These are phyloP conservation scores for Gaultheria prostrata DNA, from an alignment of 148 eudicot species.

Conservation along the genomic window DNA sequence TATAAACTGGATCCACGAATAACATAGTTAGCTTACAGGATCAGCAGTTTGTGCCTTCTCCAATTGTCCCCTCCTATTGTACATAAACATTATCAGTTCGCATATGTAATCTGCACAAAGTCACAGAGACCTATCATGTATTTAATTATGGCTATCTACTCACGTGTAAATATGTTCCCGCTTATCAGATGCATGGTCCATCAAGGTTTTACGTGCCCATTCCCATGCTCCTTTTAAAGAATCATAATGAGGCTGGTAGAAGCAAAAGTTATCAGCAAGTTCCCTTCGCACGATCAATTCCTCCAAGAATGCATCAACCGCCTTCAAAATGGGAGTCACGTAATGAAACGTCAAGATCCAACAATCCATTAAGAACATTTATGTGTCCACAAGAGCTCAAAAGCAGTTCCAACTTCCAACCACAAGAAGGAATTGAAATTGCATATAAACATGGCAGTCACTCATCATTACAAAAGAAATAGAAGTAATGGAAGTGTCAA, in stretches of 20 bases:
- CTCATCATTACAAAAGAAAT: background rate
- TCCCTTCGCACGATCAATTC: constrained; percentile 92
- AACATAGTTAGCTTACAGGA: constrained; percentile 50
- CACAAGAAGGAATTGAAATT: background rate
- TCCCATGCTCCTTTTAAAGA: constrained; percentile 95
- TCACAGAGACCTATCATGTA: constrained; percentile 2
- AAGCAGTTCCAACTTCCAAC: background rate
- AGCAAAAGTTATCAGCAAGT: constrained; percentile 92
- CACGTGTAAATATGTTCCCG: constrained; percentile 88
- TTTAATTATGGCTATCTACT: constrained; percentile 26
- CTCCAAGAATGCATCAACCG: constrained; percentile 88
- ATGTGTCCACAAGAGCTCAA: no score
- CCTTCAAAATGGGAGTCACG: constrained; percentile 45
- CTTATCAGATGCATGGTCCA: constrained; percentile 87
- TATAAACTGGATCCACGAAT: background rate
- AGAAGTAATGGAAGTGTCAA: background rate
- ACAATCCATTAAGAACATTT: background rate
- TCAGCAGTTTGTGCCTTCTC: constrained; percentile 98
- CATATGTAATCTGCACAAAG: constrained; percentile 11
- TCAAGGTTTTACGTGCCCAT: constrained; percentile 89
- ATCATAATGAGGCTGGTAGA: constrained; percentile 91
- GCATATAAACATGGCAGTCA: background rate
- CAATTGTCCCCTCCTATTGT: constrained; percentile 73
- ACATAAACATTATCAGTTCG: background rate
- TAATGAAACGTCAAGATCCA: constrained; percentile 2